Base-by-base conservation (phyloP, 2,329 filamentous ascomycete genomes). In the Fusarium nanum region DNA sequence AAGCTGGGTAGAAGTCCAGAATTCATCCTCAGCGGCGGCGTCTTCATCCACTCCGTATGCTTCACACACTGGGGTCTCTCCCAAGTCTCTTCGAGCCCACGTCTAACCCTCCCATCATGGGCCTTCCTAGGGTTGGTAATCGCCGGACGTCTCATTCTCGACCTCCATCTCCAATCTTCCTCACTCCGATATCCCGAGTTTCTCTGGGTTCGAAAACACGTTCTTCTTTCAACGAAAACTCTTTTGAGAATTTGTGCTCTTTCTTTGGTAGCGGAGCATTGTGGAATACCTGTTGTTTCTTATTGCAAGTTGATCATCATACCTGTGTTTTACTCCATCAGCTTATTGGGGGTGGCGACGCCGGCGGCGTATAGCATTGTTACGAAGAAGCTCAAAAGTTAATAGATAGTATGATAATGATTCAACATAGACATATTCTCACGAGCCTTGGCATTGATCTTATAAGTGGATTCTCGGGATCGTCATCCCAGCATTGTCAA, bases 41-140 rank as follows among this genome's bases (percentile, higher is more conserved):
- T 42, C 13, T 53, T 53, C 7, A 53, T 53, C 13, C 49, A 53
- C 23, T 23, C 49, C n/a, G 34, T 53, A 3, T 53, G 49, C n/a
- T 53, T 53, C n/a, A 53, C 49, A 7, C 49, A 53, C 13, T 53
- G 49, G 49, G 49, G 49, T 22, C 49, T 53, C 3, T 53, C 49
- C 3, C 49, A 52, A 18, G 34, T 53, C 1, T 5, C 34, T 12
- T 41, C 23, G 18, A 53, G 23, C 12, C 49, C 32, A 8, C 18
- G 34, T 18, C 34, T 53, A 0, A 25, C 40, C 8, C 34, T 53
- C 0, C 34, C 32, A 5, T 5, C 49, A 5, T 50, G 47, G 47
- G 23, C 2, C 1, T 53, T 53, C 37, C 7, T 53, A 5, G 6
- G 13, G 0, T 7, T 53, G 8, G 23, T 53, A 2, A 7, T 53